A percentile compares a stretch with the other conserved stretches of the same genome.
phyloP scores from a whole-genome alignment of 2,329 filamentous ascomycete genomes.

The Ophiosphaerella korrae region DNA sequence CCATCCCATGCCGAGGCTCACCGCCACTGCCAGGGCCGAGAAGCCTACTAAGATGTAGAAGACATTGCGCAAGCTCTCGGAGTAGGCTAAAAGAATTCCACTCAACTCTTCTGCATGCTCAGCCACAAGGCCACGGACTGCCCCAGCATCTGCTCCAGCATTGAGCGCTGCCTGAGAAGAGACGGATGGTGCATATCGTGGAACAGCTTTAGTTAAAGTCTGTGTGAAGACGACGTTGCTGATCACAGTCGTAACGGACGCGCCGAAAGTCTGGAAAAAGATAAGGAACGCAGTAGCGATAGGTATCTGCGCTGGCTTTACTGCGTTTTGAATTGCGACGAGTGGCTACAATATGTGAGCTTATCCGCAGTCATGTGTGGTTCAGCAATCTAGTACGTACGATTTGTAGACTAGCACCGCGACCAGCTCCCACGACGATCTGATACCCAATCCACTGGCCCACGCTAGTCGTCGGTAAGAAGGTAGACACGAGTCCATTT shows the following conservation, averaged over 20 bases:
- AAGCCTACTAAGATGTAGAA: slow-evolving; percentile 31
- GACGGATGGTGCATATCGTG: slow-evolving; percentile 29
- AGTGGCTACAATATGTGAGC: slow-evolving; percentile 20
- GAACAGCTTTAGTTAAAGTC: slow-evolving; percentile 18
- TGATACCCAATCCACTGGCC: slow-evolving; percentile 38
- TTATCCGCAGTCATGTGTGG: not conserved
- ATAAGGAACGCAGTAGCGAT: slow-evolving; percentile 40
- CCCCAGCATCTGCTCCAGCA: slow-evolving; percentile 30
- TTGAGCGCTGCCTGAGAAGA: slow-evolving; percentile 23
- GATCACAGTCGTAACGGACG: slow-evolving; percentile 35
- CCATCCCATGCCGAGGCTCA: slow-evolving; percentile 31
- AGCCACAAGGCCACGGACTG: slow-evolving; percentile 25
- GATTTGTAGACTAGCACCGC: slow-evolving; percentile 33
- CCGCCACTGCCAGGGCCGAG: slow-evolving; percentile 11
- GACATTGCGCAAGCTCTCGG: slow-evolving; percentile 27
- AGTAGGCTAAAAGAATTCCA: slow-evolving; percentile 30
- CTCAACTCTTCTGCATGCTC: slow-evolving; percentile 20
- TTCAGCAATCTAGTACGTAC: slow-evolving; percentile 4
- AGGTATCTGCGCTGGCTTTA: slow-evolving; percentile 34
- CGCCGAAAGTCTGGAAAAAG: slow-evolving; percentile 45
- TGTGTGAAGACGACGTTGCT: slow-evolving; percentile 37
- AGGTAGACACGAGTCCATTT: slow-evolving; percentile 49
- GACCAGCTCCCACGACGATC: slow-evolving; percentile 30
- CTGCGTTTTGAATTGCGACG: slow-evolving; percentile 40
- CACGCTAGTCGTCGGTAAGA: slow-evolving; percentile 37